Evolutionary conservation across 345 rosid species (phyloP).

Genomic region (Clausena lansium): DNA sequence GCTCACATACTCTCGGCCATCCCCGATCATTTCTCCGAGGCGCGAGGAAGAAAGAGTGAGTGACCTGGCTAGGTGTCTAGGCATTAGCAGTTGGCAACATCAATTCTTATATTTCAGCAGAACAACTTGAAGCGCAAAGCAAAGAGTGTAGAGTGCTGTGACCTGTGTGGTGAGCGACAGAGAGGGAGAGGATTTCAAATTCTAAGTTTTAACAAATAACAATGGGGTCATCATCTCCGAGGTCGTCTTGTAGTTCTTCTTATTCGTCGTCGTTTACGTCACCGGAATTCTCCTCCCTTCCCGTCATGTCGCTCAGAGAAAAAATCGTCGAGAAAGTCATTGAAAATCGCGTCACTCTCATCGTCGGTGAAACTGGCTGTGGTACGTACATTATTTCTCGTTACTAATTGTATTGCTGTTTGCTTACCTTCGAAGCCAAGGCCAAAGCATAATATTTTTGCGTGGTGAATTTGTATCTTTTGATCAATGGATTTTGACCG

Average conservation of each 20-base stretch:
- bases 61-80: background rate
- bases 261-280: slow-evolving; percentile 37
- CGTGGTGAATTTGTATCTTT: background rate
- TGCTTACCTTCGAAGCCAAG: background rate
- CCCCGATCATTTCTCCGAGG: background rate
- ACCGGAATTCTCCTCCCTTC: slow-evolving; percentile 61
- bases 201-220: background rate
- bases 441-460: background rate
- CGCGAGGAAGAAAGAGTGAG: background rate
- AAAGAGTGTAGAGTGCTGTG: background rate
- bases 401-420: background rate
- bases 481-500: background rate
- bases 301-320: slow-evolving; percentile 56
- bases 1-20: background rate
- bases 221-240: slow-evolving; percentile 53
- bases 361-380: slow-evolving; percentile 94
- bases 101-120: background rate
- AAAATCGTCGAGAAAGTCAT: slow-evolving; percentile 76
- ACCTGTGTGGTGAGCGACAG: background rate
- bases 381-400: slow-evolving; percentile 41
- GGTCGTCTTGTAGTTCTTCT: slow-evolving; percentile 48
- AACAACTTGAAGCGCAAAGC: background rate
- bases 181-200: background rate
- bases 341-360: slow-evolving; percentile 94
- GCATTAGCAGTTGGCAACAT: background rate